Evolutionary conservation across 257 asterid species (phyloP), one percentile per base, ranked within the genome.

Genomic region (Lycium barbarum): DNA sequence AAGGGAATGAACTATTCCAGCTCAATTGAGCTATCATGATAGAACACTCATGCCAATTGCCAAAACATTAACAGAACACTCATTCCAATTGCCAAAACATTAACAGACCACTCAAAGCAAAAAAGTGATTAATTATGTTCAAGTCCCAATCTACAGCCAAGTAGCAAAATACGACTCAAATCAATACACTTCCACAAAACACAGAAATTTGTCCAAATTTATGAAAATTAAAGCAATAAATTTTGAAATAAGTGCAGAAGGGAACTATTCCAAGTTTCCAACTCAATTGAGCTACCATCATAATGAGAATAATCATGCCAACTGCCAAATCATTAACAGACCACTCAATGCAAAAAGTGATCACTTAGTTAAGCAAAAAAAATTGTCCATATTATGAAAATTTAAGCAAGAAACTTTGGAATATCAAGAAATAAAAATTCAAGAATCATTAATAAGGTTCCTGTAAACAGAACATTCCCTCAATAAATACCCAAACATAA

Each of bases 221-320:
- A 40, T 40, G 45, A 40, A 40, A 40, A 3, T 3, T 2, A 3
- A 40, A 40, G 45, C 45, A 40, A 40, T 40, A 40, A 40, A 3
- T 40, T 40, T 40, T 40, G 0, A 40, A 40, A 40, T 40, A 40
- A 67, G 9, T 14, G 9, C 1, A 62, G 22, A 65, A 6, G 26
- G 84, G 14, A 36, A 14, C 18, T 80, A 55, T 58, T n/a, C n/a
- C n/a, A n/a, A n/a, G n/a, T n/a, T n/a, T 80, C 83, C 40, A 80
- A 38, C 17, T 38, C 58, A 45, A 6, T 15, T 22, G 43, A 57
- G 3, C 84, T 36, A 40, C n/a, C 61, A 81, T 81, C 59, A 61
- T 22, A 81, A 53, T 1, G 59, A 62, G 26, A 79, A 35, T 5
- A 55, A 13, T 53, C 17, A 35, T 70, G 79, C 54, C 15, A 70